Percentiles rank a stretch among this genome's conserved stretches.
These are phyloP conservation scores for Gloeopeniophorella convolvens DNA, from an alignment of 768 basidiomycete genomes.

Conservation along the genomic window DNA sequence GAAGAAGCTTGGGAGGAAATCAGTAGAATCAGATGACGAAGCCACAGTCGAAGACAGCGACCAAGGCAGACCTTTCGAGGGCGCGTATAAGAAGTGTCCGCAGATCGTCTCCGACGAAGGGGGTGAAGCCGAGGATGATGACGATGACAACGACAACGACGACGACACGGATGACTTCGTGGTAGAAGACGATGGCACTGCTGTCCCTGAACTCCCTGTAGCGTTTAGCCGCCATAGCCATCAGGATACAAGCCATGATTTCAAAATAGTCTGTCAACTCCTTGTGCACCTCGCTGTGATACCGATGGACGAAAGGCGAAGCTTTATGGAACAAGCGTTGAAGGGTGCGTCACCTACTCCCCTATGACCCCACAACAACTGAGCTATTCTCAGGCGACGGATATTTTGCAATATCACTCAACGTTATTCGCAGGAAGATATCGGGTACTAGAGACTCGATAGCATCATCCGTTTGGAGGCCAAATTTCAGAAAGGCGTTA, in stretches of 20 bases:
- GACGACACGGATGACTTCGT: slow-evolving; percentile 53
- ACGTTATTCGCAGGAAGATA: slow-evolving; percentile 62
- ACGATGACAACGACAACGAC: slow-evolving; percentile 27
- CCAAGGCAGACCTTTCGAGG: slow-evolving; percentile 27
- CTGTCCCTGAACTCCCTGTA: slow-evolving; percentile 48
- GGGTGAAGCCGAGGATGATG: slow-evolving; percentile 35
- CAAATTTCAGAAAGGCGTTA: slow-evolving; percentile 57
- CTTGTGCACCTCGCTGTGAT: slow-evolving; percentile 77
- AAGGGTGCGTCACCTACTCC: too few relatives aligned
- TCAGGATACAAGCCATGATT: slow-evolving; percentile 70
- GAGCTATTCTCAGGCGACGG: slow-evolving; percentile 40
- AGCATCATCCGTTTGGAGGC: slow-evolving; percentile 78
- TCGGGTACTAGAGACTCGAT: slow-evolving; percentile 65
- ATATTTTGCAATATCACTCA: slow-evolving; percentile 70
- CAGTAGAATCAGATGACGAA: slow-evolving; percentile 22
- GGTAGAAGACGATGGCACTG: slow-evolving; percentile 43
- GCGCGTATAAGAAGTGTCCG: too few relatives aligned
- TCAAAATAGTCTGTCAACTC: slow-evolving; percentile 84
- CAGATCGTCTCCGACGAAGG: slow-evolving; percentile 25
- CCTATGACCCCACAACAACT: neutral
- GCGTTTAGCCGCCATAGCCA: slow-evolving; percentile 78
- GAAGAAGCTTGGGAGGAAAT: slow-evolving; percentile 10
- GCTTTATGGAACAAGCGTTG: too few relatives aligned
- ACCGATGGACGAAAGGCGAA: slow-evolving; percentile 41
- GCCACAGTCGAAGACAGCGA: slow-evolving; percentile 21